A percentile compares a stretch with the other conserved stretches of the same genome.
These are phyloP conservation scores for Spencermartinsiella ligniputridi DNA, from an alignment of 1,139 yeast species.

Conservation along the genomic window DNA sequence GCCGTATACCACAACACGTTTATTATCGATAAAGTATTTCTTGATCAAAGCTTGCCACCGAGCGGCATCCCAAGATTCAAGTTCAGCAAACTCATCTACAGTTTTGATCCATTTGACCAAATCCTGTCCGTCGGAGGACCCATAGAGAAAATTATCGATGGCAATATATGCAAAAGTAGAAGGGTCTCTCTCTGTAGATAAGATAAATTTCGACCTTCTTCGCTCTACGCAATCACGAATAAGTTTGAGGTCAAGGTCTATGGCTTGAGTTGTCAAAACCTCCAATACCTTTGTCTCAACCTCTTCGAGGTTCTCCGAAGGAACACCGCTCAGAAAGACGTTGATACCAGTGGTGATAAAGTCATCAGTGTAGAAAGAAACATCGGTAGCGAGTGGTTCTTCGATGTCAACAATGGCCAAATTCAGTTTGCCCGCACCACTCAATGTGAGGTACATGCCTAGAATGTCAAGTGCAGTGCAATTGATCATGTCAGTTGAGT, in stretches of 20 bases:
- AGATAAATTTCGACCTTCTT: conserved; percentile 57
- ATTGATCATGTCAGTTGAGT: conserved; percentile 45
- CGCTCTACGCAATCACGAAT: conserved; percentile 66
- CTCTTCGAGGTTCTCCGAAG: conserved; percentile 54
- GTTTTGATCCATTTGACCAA: conserved; percentile 51
- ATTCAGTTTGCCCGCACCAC: conserved; percentile 56
- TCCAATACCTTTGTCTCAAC: conserved; percentile 51
- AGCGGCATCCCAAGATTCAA: conserved; percentile 56
- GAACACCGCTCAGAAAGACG: conserved; percentile 68
- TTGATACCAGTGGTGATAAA: conserved; percentile 57
- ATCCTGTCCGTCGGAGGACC: conserved; percentile 56
- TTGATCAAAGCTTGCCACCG: conserved; percentile 63
- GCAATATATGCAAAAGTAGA: conserved; percentile 60
- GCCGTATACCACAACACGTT: conserved; percentile 71
- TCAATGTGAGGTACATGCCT: conserved; percentile 70
- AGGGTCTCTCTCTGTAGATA: conserved; percentile 63
- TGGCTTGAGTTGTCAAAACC: conserved; percentile 47
- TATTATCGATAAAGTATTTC: conserved; percentile 54
- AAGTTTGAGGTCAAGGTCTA: conserved; percentile 58
- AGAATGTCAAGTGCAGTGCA: conserved; percentile 69
- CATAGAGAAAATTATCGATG: conserved; percentile 77
- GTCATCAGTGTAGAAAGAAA: conserved; percentile 60
- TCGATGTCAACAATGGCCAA: conserved; percentile 73
- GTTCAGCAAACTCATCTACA: conserved; percentile 55
- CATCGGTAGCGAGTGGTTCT: conserved; percentile 74